Conservation (phyloP, 208 protist species). For the Balamuthia mandrillaris region DNA sequence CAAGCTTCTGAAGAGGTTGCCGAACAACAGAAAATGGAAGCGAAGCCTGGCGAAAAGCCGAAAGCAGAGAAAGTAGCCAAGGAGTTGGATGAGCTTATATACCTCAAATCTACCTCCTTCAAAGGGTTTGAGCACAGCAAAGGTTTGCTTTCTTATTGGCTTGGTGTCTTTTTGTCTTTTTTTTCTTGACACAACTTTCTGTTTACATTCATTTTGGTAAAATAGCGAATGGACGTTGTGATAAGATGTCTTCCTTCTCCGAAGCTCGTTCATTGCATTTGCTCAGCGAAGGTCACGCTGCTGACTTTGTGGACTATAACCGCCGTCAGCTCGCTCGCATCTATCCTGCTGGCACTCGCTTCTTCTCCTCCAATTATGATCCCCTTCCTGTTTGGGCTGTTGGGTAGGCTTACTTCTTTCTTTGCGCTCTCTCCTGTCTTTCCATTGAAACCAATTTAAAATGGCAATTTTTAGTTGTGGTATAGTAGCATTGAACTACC, state of each 20-base stretch:
- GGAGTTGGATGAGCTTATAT: constrained; percentile 34
- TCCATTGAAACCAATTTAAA: not conserved
- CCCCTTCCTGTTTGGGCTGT: constrained; percentile 75
- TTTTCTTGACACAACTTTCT: not conserved
- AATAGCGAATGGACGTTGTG: not conserved
- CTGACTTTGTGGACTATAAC: constrained; percentile 61
- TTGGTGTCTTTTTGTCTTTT: not conserved
- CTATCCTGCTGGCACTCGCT: constrained; percentile 84
- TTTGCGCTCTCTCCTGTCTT: too few species aligned
- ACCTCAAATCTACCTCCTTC: constrained; percentile 13
- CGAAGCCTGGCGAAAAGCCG: not conserved
- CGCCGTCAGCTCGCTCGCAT: constrained; percentile 77
- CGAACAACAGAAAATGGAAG: not conserved
- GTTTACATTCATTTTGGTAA: not conserved
- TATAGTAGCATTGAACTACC: constrained; percentile 87
- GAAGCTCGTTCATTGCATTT: not conserved
- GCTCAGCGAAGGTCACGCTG: not conserved
- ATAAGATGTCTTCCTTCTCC: not conserved
- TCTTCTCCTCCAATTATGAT: constrained; percentile 88
- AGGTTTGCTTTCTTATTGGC: not conserved
- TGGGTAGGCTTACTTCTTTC: constrained; percentile 18
- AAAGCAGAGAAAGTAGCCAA: constrained; percentile 38
- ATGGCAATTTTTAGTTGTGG: constrained; percentile 73
- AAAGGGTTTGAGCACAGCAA: constrained; percentile 6
- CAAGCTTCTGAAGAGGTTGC: not conserved